Percentiles rank a stretch among this genome's conserved stretches.
Conservation (phyloP, 768 basidiomycete genomes). For the Mycena belliarum region DNA sequence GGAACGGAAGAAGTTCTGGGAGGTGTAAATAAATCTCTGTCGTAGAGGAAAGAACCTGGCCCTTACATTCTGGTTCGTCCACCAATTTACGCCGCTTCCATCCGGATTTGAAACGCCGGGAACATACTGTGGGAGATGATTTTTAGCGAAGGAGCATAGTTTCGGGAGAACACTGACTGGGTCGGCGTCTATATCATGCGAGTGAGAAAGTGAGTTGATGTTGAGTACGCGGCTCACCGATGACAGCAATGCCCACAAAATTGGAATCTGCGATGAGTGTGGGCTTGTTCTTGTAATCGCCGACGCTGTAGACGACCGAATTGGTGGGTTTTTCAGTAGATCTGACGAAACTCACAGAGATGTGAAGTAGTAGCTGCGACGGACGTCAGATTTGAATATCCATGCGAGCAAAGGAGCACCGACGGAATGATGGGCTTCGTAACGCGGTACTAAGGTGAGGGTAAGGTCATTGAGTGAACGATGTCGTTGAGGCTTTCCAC, state of each 20-base stretch:
- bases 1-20: conserved; percentile 33
- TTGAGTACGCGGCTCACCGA: conserved; percentile 24
- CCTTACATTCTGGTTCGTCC: conserved; percentile 13
- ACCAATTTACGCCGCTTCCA: conserved; percentile 13
- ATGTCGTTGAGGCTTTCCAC: neutral
- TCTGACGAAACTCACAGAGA: conserved; percentile 1
- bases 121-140: no score
- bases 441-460: neutral
- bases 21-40: neutral
- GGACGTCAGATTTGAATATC: neutral
- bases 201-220: neutral
- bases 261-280: conserved; percentile 24
- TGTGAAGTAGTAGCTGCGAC: conserved; percentile 4
- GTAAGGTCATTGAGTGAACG: neutral
- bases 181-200: conserved; percentile 1
- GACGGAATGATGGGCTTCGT: conserved; percentile 7
- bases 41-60: no score
- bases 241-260: conserved; percentile 34
- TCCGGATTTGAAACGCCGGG: neutral
- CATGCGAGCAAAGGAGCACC: neutral
- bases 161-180: no score
- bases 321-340: neutral
- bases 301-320: neutral
- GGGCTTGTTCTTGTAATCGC: conserved; percentile 2
- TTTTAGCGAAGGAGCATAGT: no score